Evolutionary conservation across 768 basidiomycete genomes (phyloP), one percentile per base, ranked within the genome.

Genomic region (Lepiota venenata): DNA sequence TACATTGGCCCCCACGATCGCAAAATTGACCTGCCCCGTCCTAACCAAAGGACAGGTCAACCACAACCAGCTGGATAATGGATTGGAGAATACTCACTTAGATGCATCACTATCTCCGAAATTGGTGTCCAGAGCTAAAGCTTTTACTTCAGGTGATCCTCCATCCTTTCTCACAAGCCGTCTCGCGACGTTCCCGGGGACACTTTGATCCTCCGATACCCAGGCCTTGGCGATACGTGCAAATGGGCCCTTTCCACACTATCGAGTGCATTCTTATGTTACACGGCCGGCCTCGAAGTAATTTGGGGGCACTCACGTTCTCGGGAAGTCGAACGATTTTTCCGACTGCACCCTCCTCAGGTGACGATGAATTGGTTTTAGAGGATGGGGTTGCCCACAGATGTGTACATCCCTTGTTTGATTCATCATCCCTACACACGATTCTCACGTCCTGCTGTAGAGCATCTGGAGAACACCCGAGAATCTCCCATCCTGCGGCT

Each of bases 401-500:
- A 37, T 56, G 55, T 7, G 18, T 21, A 32, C 58, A 59, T 11
- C 38, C 52, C 16, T n/a, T 38, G 38, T 18, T 20, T 7, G 21
- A 22, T 4, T 42, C 58, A 29, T 63, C 55, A 43, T 68, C 55
- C 18, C 62, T 62, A 65, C 81, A 82, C 2, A 80, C 77, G 16
- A 80, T 69, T 8, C 78, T 75, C 46, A 81, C 74, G 39, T 78
- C 75, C 57, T 81, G 79, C 22, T 69, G 60, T 10, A 71, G 55
- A 0, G 64, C 57, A 52, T 73, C 69, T 2, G 74, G 63, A 29
- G 71, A 66, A 60, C 81, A 83, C 36, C 68, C 71, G 18, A 81
- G 58, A 39, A 82, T 79, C 25, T 71, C 67, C 80, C 80, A 83
- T 21, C 80, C 81, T 16, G 75, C 80, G 4, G 78, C 77, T n/a